Conservation (phyloP, 2,329 filamentous ascomycete species). For the Byssochlamys sp. region DNA sequence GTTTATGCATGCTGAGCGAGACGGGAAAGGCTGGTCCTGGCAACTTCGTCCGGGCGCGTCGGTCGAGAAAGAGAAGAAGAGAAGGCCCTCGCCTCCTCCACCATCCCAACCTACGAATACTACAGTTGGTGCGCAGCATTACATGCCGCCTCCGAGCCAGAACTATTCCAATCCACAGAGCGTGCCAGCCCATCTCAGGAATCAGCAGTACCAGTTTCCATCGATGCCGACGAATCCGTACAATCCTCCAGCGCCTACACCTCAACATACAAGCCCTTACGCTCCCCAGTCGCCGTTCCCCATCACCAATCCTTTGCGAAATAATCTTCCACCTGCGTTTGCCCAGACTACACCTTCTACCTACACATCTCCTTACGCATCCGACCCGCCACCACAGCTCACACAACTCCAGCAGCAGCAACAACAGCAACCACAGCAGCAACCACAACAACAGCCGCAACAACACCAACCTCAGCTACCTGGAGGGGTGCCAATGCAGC, state of each 20-base stretch:
- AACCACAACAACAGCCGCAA: constrained; percentile 1
- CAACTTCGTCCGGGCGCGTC: constrained; percentile 50
- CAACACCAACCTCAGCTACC: constrained; percentile 4
- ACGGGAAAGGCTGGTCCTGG: constrained; percentile 57
- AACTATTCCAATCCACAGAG: constrained; percentile 21
- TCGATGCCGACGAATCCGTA: constrained; percentile 26
- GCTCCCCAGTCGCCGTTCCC: constrained; percentile 18
- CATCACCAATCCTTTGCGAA: constrained; percentile 28
- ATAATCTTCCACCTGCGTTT: constrained; percentile 31
- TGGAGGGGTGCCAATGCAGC: constrained; percentile 4
- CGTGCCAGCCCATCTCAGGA: constrained; percentile 20
- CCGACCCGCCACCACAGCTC: constrained; percentile 23
- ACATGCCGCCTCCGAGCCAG: constrained; percentile 26
- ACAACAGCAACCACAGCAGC: constrained; percentile 5
- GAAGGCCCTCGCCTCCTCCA: constrained; percentile 36
- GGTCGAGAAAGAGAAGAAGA: constrained; percentile 50
- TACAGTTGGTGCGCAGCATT: constrained; percentile 20
- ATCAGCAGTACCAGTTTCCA: constrained; percentile 30
- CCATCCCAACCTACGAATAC: constrained; percentile 21
- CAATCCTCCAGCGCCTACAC: constrained; percentile 17
- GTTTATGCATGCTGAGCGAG: constrained; percentile 52
- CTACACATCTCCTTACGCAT: constrained; percentile 34
- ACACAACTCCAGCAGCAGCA: constrained; percentile 12
- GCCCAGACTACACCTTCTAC: constrained; percentile 26
- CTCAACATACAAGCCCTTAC: constrained; percentile 17